Evolutionary conservation across 1,284 basidiomycete genomes (phyloP).

Genomic region (Cronartium quercuum): DNA sequence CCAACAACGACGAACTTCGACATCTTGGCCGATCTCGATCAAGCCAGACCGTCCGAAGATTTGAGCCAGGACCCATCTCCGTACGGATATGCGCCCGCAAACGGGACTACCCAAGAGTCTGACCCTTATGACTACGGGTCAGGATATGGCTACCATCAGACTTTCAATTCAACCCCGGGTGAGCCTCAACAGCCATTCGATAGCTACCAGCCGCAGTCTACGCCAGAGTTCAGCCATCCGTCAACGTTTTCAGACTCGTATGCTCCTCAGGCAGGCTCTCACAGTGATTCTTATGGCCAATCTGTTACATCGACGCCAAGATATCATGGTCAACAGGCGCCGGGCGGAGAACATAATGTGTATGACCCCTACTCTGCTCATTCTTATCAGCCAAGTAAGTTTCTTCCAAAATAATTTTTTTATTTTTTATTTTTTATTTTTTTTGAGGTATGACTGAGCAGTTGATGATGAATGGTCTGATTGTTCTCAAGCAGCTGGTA

Average conservation of each 20-base stretch:
- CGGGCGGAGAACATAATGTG: neutral
- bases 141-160: neutral
- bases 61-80: neutral
- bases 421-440: neutral
- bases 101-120: neutral
- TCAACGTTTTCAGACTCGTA: neutral
- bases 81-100: neutral
- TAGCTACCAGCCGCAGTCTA: neutral
- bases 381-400: neutral
- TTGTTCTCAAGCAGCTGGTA: neutral
- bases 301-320: neutral
- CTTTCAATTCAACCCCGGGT: neutral
- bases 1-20: constrained; percentile 5
- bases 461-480: neutral
- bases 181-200: neutral
- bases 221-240: neutral
- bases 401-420: neutral
- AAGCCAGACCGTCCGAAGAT: neutral
- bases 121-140: neutral
- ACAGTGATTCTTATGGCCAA: neutral
- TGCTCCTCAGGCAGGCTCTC: neutral
- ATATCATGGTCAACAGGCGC: neutral
- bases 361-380: neutral
- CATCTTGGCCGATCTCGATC: constrained; percentile 19
- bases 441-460: neutral